These are phyloP conservation scores for Fagopyrum homotropicum DNA, from an alignment of 148 eudicot genomes.

Conservation along the genomic window DNA sequence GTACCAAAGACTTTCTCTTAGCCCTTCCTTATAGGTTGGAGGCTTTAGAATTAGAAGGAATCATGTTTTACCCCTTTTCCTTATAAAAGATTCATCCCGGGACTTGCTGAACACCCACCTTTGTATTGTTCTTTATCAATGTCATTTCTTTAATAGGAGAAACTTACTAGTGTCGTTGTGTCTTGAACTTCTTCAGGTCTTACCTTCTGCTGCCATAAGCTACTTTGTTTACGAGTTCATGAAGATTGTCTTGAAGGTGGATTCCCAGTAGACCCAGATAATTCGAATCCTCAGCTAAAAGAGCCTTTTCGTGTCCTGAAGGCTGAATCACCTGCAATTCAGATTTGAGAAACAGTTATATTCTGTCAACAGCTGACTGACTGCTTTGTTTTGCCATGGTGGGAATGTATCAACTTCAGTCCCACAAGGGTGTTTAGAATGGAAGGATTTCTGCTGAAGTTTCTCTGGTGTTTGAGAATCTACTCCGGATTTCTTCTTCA, in stretches of 20 bases:
- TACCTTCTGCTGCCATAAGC: conserved; percentile 99
- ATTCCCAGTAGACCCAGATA: conserved; percentile 24
- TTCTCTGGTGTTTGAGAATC: neutral
- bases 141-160: neutral
- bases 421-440: neutral
- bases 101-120: neutral
- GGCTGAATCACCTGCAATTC: neutral
- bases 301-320: neutral
- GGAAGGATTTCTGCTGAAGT: neutral
- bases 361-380: neutral
- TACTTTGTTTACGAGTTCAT: conserved; percentile 92
- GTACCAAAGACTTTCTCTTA: neutral
- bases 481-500: neutral
- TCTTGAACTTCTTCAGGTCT: conserved; percentile 49
- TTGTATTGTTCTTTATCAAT: no score
- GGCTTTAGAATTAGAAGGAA: neutral
- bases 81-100: neutral
- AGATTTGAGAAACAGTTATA: neutral
- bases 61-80: neutral
- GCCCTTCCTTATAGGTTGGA: neutral
- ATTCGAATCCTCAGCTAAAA: no score
- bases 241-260: conserved; percentile 89
- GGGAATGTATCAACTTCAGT: neutral
- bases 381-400: neutral
- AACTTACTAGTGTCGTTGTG: neutral